These are phyloP conservation scores for Suillus placidus DNA, from an alignment of 768 basidiomycete genomes.

Conservation along the genomic window DNA sequence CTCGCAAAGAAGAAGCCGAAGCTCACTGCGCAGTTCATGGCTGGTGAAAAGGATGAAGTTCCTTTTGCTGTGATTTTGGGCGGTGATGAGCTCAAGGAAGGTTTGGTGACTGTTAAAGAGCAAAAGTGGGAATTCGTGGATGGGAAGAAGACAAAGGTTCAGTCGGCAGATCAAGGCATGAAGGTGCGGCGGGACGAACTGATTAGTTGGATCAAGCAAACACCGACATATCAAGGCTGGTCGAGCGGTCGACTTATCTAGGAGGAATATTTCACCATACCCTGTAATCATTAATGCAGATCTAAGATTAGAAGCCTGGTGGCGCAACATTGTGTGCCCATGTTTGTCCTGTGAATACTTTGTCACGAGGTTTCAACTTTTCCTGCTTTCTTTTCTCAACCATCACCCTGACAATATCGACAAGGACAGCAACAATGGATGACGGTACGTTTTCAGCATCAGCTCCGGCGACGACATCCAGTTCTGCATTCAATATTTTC, in stretches of 20 bases:
- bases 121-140: constrained; percentile 80
- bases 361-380: constrained; percentile 11
- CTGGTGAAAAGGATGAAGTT: constrained; percentile 88
- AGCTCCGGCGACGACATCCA: constrained; percentile 65
- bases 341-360: constrained; percentile 11
- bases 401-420: constrained; percentile 25
- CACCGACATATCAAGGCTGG: constrained; percentile 31
- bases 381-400: constrained; percentile 21
- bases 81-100: constrained; percentile 79
- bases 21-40: constrained; percentile 81
- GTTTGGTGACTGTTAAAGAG: constrained; percentile 89
- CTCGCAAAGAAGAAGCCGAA: constrained; percentile 93
- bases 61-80: constrained; percentile 95
- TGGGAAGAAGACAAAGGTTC: constrained; percentile 67
- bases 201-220: constrained; percentile 61
- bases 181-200: constrained; percentile 65
- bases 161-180: constrained; percentile 63
- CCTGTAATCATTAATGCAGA: constrained; percentile 4
- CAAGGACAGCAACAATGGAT: constrained; percentile 48
- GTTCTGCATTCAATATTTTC: constrained; percentile 46
- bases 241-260: constrained; percentile 35
- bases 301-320: constrained; percentile 4
- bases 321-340: constrained; percentile 9
- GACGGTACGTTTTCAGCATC: constrained; percentile 86
- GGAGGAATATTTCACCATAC: constrained; percentile 1